Evolutionary conservation across 2,329 filamentous ascomycete genomes (phyloP).

Genomic region (Penicillium capsulatum): DNA sequence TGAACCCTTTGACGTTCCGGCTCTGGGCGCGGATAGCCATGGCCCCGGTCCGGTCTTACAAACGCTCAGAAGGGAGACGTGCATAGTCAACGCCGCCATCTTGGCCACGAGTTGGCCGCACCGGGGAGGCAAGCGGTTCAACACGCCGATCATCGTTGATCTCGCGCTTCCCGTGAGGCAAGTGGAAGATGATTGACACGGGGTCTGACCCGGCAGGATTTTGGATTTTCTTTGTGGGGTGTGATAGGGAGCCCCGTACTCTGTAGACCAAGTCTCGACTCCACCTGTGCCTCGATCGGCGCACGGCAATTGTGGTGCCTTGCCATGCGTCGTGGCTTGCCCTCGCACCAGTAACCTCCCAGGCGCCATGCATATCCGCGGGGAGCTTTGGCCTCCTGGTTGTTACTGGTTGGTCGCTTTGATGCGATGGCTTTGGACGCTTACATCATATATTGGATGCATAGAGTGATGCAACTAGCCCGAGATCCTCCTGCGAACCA

Average conservation of each 20-base stretch:
- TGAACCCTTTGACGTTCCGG: conserved; percentile 3
- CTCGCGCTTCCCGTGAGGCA: conserved; percentile 63
- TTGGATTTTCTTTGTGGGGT: not conserved
- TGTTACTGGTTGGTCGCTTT: conserved; percentile 15
- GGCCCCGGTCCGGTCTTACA: conserved; percentile 11
- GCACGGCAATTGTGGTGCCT: conserved; percentile 8
- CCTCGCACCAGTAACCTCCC: conserved; percentile 7
- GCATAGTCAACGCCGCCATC: conserved; percentile 74
- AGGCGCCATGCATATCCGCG: conserved; percentile 11
- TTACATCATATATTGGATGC: conserved; percentile 16
- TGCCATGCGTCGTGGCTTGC: conserved; percentile 20
- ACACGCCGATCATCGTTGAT: conserved; percentile 82
- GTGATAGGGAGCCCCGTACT: not conserved
- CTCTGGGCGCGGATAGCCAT: conserved; percentile 10
- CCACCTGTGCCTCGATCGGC: not conserved
- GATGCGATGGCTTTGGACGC: conserved; percentile 6
- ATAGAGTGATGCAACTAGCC: conserved; percentile 8
- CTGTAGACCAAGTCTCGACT: conserved; percentile 3
- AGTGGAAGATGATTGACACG: conserved; percentile 9
- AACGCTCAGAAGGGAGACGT: conserved; percentile 60
- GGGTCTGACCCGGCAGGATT: conserved; percentile 7
- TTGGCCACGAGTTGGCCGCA: conserved; percentile 65
- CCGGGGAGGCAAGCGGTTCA: conserved; percentile 57
- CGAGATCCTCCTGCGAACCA: conserved; percentile 3
- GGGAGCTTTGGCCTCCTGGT: conserved; percentile 16